phyloP scores from a whole-genome alignment of 163 green algal genomes.

The Chlamydomonas reinhardtii region DNA sequence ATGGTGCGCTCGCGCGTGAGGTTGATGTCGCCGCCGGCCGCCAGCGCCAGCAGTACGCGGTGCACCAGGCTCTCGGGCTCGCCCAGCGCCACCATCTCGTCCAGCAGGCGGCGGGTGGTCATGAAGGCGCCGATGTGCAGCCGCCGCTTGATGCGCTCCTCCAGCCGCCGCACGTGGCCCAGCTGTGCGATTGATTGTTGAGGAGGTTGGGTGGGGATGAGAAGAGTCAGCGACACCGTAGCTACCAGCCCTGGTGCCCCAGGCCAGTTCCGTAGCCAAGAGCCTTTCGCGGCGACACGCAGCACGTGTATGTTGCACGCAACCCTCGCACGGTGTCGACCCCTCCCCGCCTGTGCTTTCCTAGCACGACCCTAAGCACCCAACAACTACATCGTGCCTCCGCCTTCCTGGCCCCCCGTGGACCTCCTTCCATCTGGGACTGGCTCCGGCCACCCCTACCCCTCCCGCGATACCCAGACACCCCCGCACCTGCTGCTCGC shows the following conservation, averaged over 20 bases:
- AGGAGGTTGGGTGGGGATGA: not conserved
- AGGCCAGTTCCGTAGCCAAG: no score
- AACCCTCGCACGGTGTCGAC: no score
- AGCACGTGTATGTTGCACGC: no score
- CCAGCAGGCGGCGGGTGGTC: constrained; percentile 66
- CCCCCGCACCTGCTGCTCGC: constrained; percentile 45
- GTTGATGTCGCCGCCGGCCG: constrained; percentile 56
- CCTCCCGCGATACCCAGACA: not conserved
- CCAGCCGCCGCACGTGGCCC: constrained; percentile 61
- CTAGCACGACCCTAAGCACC: no score
- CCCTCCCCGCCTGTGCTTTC: no score
- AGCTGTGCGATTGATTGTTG: not conserved
- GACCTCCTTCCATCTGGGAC: no score
- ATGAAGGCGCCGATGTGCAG: constrained; percentile 83
- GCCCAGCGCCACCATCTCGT: constrained; percentile 79
- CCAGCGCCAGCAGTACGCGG: constrained; percentile 76
- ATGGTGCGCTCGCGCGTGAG: constrained; percentile 60
- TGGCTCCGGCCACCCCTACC: no score
- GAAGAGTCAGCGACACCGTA: no score
- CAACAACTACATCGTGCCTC: no score
- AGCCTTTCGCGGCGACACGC: no score
- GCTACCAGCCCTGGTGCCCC: no score
- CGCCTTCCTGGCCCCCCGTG: no score
- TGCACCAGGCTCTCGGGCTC: constrained; percentile 79
- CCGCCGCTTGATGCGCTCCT: constrained; percentile 85